Percentiles rank a stretch among this genome's conserved stretches.
Evolutionary conservation across 257 asterid species (phyloP).

Genomic region (Leonotis leonurus): DNA sequence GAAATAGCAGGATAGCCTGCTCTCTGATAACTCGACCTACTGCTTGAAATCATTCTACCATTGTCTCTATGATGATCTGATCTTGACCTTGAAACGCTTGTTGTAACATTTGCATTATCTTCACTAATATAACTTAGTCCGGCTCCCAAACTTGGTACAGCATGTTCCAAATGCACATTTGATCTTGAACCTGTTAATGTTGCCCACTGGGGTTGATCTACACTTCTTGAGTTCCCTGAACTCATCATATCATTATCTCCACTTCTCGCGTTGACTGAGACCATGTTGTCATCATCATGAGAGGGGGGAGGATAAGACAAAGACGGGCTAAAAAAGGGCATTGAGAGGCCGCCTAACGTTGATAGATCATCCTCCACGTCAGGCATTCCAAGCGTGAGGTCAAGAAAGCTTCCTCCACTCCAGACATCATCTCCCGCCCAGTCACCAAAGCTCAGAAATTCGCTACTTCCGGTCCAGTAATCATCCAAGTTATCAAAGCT

Average conservation of each 20-base stretch:
- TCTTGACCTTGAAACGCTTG: no score
- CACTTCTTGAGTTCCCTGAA: conserved; percentile 3
- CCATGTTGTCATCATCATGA: conserved; percentile 18
- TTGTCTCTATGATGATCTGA: conserved; percentile 11
- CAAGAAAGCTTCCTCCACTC: conserved; percentile 30
- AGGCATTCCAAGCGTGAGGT: conserved; percentile 27
- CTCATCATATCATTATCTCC: background rate
- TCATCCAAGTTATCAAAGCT: conserved; percentile 17
- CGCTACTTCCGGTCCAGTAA: conserved; percentile 24
- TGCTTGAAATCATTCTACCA: background rate
- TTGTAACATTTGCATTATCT: conserved; percentile 4
- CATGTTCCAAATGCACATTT: background rate
- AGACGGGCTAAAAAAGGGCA: conserved; percentile 22
- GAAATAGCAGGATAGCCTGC: no score
- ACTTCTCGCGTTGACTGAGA: conserved; percentile 21
- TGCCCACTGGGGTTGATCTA: conserved; percentile 12
- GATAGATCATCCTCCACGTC: conserved; percentile 32
- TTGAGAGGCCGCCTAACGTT: conserved; percentile 23
- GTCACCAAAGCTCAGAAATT: conserved; percentile 24
- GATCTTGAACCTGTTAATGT: conserved; percentile 9
- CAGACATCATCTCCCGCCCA: conserved; percentile 23
- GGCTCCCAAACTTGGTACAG: background rate
- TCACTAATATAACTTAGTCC: conserved; percentile 9
- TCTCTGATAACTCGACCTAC: conserved; percentile 22
- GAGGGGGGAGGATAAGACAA: no score